Base-by-base conservation (phyloP, 169 alveolate genomes). In the Blepharisma undulans region DNA sequence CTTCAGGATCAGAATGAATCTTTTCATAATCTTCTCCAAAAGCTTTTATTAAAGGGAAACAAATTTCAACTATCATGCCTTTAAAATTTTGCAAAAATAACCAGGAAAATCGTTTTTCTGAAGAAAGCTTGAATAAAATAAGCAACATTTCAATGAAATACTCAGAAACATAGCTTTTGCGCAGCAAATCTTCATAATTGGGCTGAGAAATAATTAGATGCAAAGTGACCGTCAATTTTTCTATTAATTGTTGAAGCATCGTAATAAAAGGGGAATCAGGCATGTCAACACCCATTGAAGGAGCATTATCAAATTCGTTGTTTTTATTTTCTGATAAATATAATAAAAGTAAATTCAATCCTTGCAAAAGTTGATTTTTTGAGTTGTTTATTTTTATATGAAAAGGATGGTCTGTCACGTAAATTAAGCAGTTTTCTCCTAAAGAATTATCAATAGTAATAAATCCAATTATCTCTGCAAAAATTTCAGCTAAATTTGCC, bases 1-100 rank as follows among this genome's bases (percentile, higher is more conserved):
- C 97, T 78, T 93, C 93, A 21, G 98, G 97, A 33, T 93, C 82
- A 18, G 84, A 91, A 29, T 80, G 60, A 86, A 95, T 84, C 19
- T 76, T 19, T 60, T 92, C 91, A 27, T 72, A n/a, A 48, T 96
- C 98, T 1, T 78, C 90, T 21, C 80, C 76, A 27, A 30, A 61
- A 12, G 36, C 22, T 86, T 86, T 86, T 19, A 86, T 82, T 66
- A 86, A 72, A 32, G 82, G 80, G n/a, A 86, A 72, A 34, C 90
- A 86, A 5, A 86, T 86, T 18, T 86, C 36, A 6, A 78, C 14
- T 27, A 78, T 78, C 0, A 78, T 78, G 6, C 34, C 29, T 78
- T 78, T 25, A 6, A 27, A 78, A 21, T 14, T 29, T 22, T 78
- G 66, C 29, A 29, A 12, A 34, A 29, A 78, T 27, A 29, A n/a